Evolutionary conservation across 768 basidiomycete species (phyloP).

Genomic region (Crucibulum laeve): DNA sequence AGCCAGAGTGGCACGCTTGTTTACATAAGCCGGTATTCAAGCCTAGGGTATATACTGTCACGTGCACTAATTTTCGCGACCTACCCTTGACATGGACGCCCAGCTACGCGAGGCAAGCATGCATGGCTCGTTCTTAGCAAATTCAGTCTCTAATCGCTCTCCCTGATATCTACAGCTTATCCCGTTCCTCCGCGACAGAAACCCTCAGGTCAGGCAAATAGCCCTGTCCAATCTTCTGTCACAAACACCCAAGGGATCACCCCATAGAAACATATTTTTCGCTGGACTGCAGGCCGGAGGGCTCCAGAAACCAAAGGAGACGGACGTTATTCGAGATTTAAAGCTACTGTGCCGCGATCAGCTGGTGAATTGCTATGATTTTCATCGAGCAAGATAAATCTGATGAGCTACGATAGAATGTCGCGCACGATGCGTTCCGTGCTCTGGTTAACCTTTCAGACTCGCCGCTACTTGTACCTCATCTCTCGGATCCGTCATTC

Average conservation of each 20-base stretch:
- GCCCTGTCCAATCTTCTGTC: slow-evolving; percentile 81
- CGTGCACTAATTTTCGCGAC: slow-evolving; percentile 18
- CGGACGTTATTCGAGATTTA: slow-evolving; percentile 70
- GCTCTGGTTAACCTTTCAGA: slow-evolving; percentile 93
- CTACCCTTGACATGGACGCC: slow-evolving; percentile 30
- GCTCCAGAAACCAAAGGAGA: slow-evolving; percentile 56
- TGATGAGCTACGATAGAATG: slow-evolving; percentile 44
- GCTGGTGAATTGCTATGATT: slow-evolving; percentile 41
- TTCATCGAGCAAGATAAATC: neutral
- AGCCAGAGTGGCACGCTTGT: neutral
- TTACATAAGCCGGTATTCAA: neutral
- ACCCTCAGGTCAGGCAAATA: slow-evolving; percentile 83
- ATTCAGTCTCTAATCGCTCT: slow-evolving; percentile 1
- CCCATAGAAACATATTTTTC: slow-evolving; percentile 74
- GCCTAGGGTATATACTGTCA: slow-evolving; percentile 20
- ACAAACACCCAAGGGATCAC: slow-evolving; percentile 70
- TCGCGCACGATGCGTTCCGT: slow-evolving; percentile 93
- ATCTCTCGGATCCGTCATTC: slow-evolving; percentile 71
- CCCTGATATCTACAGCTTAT: slow-evolving; percentile 52
- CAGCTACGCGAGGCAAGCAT: slow-evolving; percentile 42
- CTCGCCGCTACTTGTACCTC: slow-evolving; percentile 59
- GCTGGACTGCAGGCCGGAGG: slow-evolving; percentile 53
- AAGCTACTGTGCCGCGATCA: slow-evolving; percentile 88
- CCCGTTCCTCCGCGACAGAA: slow-evolving; percentile 80
- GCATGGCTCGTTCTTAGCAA: slow-evolving; percentile 4